A percentile compares a stretch with the other conserved stretches of the same genome.
Evolutionary conservation across 2,329 filamentous ascomycete genomes (phyloP).

Genomic region (Periglandula ipomoeae): DNA sequence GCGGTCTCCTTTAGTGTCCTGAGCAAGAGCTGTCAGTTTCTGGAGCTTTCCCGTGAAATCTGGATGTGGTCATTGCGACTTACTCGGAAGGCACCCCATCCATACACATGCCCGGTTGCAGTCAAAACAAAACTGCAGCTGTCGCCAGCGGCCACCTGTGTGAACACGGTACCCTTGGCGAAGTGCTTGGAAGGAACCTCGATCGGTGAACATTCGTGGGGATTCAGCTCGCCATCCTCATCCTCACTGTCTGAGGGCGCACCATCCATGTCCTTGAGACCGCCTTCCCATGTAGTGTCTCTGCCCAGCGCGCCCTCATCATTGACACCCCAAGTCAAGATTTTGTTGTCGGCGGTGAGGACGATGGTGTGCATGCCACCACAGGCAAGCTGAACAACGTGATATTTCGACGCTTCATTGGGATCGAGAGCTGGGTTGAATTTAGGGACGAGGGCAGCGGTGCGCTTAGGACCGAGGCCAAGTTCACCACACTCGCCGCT

Average conservation of each 20-base stretch:
- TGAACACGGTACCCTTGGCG: constrained; percentile 49
- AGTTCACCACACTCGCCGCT: constrained; percentile 76
- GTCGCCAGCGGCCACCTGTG: constrained; percentile 62
- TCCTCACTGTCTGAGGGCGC: constrained; percentile 41
- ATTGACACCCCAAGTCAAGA: constrained; percentile 82
- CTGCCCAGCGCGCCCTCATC: constrained; percentile 74
- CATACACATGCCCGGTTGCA: constrained; percentile 65
- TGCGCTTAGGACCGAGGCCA: constrained; percentile 58
- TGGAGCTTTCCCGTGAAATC: constrained; percentile 37
- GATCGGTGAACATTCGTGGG: constrained; percentile 59
- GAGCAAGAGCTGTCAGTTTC: not conserved
- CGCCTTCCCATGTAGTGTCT: constrained; percentile 60
- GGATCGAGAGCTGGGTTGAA: constrained; percentile 68
- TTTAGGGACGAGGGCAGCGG: constrained; percentile 16
- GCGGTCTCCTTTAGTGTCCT: constrained; percentile 6
- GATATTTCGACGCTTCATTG: constrained; percentile 46
- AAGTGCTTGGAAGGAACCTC: constrained; percentile 51
- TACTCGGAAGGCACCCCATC: constrained; percentile 74
- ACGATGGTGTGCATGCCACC: constrained; percentile 78
- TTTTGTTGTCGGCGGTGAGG: constrained; percentile 70
- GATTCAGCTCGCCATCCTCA: constrained; percentile 61
- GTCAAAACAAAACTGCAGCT: constrained; percentile 70
- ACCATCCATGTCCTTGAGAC: constrained; percentile 48
- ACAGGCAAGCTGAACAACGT: constrained; percentile 66
- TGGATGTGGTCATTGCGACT: constrained; percentile 21